These are phyloP conservation scores for Roridomyces roridus DNA, from an alignment of 768 basidiomycete genomes.

Conservation along the genomic window DNA sequence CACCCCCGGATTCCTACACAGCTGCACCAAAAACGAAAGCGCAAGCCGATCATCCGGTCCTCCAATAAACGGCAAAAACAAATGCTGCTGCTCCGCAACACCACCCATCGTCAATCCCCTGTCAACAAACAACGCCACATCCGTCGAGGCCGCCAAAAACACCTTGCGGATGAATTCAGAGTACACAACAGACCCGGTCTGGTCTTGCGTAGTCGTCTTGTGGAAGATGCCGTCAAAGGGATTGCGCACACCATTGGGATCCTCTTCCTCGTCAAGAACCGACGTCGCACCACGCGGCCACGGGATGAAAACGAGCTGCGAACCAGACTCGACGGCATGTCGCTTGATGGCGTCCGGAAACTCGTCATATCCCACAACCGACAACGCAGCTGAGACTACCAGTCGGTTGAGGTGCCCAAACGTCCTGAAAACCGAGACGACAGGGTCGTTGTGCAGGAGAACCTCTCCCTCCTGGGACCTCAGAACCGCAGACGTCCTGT, in stretches of 20 bases:
- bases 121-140: constrained; percentile 90
- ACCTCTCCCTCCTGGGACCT: constrained; percentile 78
- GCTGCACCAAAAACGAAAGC: constrained; percentile 82
- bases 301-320: constrained; percentile 83
- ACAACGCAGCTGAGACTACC: constrained; percentile 68
- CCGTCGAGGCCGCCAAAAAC: constrained; percentile 71
- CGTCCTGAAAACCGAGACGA: constrained; percentile 76
- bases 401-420: constrained; percentile 77
- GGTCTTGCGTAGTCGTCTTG: constrained; percentile 51
- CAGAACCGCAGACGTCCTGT: constrained; percentile 87
- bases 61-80: constrained; percentile 92
- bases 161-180: constrained; percentile 87
- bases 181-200: constrained; percentile 62
- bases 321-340: constrained; percentile 59
- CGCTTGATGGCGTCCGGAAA: constrained; percentile 70
- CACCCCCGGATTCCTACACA: constrained; percentile 62
- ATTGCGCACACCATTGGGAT: constrained; percentile 44
- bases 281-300: constrained; percentile 66
- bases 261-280: constrained; percentile 34
- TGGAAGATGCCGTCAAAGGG: constrained; percentile 86
- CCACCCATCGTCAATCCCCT: constrained; percentile 49
- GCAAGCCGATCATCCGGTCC: constrained; percentile 93
- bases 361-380: constrained; percentile 78
- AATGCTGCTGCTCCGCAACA: constrained; percentile 50
- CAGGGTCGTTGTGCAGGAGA: constrained; percentile 72